Evolutionary conservation across 2,329 filamentous ascomycete species (phyloP).

Genomic region (Penicillium fuscoglaucum): DNA sequence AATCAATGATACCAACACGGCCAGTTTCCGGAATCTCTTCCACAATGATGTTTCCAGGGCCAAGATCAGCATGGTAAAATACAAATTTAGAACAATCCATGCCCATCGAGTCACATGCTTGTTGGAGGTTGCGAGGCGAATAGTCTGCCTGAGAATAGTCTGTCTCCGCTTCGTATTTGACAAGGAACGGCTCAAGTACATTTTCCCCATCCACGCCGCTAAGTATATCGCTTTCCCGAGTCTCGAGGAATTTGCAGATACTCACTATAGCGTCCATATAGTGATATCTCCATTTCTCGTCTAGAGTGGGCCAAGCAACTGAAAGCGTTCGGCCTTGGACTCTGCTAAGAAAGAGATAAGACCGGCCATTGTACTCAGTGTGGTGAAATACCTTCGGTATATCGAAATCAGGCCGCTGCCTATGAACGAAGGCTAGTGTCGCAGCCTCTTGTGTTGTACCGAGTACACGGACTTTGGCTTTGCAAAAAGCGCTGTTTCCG

Average conservation of each 20-base stretch:
- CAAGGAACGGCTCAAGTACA: too few species aligned
- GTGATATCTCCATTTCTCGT: slow-evolving; percentile 20
- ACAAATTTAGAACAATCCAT: too few species aligned
- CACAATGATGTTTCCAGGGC: too few species aligned
- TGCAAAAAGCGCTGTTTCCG: slow-evolving; percentile 25
- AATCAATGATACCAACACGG: too few species aligned
- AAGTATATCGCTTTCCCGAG: not conserved
- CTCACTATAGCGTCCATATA: slow-evolving; percentile 18
- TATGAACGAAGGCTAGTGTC: not conserved
- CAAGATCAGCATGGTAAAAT: too few species aligned
- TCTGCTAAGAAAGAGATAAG: slow-evolving; percentile 28
- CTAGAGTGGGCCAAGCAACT: slow-evolving; percentile 27
- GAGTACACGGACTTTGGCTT: slow-evolving; percentile 17
- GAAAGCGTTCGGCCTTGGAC: slow-evolving; percentile 30
- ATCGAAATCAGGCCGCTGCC: not conserved
- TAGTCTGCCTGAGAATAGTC: too few species aligned
- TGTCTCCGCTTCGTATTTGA: too few species aligned
- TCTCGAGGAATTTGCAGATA: not conserved
- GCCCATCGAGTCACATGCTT: too few species aligned
- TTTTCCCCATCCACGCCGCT: too few species aligned
- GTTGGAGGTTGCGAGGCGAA: too few species aligned
- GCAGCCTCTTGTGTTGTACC: slow-evolving; percentile 15
- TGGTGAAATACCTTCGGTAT: not conserved
- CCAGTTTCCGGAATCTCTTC: too few species aligned
- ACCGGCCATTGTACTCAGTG: slow-evolving; percentile 22